phyloP scores from a whole-genome alignment of 306 rosid genomes.

The Casuarina equisetifolia region DNA sequence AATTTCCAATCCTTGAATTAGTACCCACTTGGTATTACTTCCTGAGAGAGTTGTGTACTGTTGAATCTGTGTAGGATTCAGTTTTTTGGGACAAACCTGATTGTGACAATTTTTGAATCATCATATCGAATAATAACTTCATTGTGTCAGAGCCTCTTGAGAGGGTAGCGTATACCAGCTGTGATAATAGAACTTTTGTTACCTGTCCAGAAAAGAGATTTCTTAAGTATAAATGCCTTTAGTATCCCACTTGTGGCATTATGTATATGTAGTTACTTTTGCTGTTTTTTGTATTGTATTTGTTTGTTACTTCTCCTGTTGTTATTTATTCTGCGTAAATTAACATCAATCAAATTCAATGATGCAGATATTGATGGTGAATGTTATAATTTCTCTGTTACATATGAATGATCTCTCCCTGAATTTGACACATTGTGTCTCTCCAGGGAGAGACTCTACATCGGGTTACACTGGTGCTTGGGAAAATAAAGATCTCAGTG shows the following conservation, averaged over 20 bases:
- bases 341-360: constrained; percentile 19
- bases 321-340: constrained; percentile 8
- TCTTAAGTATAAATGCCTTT: constrained; percentile 4
- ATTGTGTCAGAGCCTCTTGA: neutral
- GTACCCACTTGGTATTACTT: neutral
- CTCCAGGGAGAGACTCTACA: constrained; percentile 50
- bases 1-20: constrained; percentile 17
- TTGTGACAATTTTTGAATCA: neutral
- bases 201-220: neutral
- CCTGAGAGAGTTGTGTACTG: constrained; percentile 13
- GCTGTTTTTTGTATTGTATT: neutral
- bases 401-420: constrained; percentile 86
- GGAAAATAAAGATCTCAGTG: constrained; percentile 46
- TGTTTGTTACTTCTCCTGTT: neutral
- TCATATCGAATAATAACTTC: neutral
- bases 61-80: neutral
- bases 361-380: constrained; percentile 83
- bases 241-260: constrained; percentile 9
- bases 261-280: constrained; percentile 17
- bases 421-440: constrained; percentile 54
- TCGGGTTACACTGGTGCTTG: constrained; percentile 33
- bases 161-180: neutral
- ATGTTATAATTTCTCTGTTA: constrained; percentile 70
- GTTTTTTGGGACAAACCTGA: neutral
- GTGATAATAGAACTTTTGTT: neutral